A percentile compares a stretch with the other conserved stretches of the same genome.
These are phyloP conservation scores for Neonothopanus nambi DNA, from an alignment of 1,284 basidiomycete genomes.

Conservation along the genomic window DNA sequence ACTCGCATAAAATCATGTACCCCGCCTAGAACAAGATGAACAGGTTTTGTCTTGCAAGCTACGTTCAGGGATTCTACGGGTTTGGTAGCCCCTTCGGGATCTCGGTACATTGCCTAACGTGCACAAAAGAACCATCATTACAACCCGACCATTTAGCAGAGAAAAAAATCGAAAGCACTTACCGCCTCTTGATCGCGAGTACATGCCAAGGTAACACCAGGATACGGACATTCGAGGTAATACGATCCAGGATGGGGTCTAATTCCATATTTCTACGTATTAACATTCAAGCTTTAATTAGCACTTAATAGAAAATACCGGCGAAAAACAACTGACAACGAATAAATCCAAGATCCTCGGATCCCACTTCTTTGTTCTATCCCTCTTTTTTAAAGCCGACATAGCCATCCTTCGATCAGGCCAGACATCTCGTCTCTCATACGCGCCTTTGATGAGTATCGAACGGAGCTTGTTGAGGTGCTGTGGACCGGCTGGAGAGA, in stretches of 20 bases:
- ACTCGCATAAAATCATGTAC: constrained; percentile 51
- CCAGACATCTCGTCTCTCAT: constrained; percentile 51
- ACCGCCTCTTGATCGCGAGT: constrained; percentile 59
- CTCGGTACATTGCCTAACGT: constrained; percentile 49
- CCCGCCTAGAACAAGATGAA: constrained; percentile 53
- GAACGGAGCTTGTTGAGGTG: constrained; percentile 40
- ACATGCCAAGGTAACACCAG: constrained; percentile 50
- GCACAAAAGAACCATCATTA: not conserved
- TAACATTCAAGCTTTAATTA: no score
- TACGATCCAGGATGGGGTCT: constrained; percentile 35
- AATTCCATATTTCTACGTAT: constrained; percentile 49
- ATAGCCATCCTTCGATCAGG: constrained; percentile 40
- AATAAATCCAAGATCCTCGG: constrained; percentile 45
- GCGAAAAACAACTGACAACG: constrained; percentile 38
- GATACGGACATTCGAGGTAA: constrained; percentile 30
- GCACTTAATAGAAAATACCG: no score
- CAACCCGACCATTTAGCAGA: not conserved
- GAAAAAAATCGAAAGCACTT: constrained; percentile 17
- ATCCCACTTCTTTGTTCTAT: constrained; percentile 47
- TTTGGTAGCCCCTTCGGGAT: constrained; percentile 48
- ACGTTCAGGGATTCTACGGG: constrained; percentile 45
- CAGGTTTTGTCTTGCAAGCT: constrained; percentile 38
- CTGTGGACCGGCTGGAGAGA: constrained; percentile 46
- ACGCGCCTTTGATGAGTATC: constrained; percentile 43
- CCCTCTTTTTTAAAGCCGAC: constrained; percentile 31